Base-by-base conservation (phyloP, 2,329 filamentous ascomycete genomes). In the Cryoendolithus antarcticus region DNA sequence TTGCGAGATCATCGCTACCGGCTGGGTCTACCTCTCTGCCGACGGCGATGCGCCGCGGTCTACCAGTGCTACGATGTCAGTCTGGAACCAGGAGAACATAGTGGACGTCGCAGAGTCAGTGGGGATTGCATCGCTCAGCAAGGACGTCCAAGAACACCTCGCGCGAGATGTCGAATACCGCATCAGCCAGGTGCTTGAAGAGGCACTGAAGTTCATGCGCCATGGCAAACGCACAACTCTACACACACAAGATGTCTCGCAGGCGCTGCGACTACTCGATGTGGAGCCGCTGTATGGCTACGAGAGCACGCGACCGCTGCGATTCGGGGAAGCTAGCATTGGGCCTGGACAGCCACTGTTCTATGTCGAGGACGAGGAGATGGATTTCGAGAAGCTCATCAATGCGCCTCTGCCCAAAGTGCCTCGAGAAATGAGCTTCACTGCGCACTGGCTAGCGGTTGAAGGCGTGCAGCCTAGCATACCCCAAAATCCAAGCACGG, bases 371-470 rank as follows among this genome's bases (percentile, higher is more conserved):
- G 91, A 98, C 59, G 91, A 98, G 57, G 91, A 98, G 67, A 81
- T 96, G 39, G 91, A 98, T 62, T 96, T 98, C 57, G 91, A 98
- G 67, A 96, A 96, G 69, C 69, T 98, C 49, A 95, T 98, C 59
- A 98, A 98, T 64, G 86, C 86, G 48, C 85, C 91, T 4, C 64
- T 98, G 49, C 91, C 91, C 19, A 95, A 93, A 62, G 88, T 98
- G 24, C 91, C 91, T 28, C 74, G 89, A 36, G 91, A 98, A 61
- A 82, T 91, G 53, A 85, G 79, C 44, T 89, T 95, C 57, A 96
- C 89, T 31, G 91, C 85, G 44, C 91, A 98, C 63, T 98, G 91
- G 89, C 78, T 96, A 44, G 88, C 91, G 13, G 86, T 98, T 35
- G 91, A 98, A 69, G 91, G 91, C 43, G 91, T 96, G 21, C 89